Base-by-base conservation (phyloP, 2,329 filamentous ascomycete genomes). In the Cytospora piceae region DNA sequence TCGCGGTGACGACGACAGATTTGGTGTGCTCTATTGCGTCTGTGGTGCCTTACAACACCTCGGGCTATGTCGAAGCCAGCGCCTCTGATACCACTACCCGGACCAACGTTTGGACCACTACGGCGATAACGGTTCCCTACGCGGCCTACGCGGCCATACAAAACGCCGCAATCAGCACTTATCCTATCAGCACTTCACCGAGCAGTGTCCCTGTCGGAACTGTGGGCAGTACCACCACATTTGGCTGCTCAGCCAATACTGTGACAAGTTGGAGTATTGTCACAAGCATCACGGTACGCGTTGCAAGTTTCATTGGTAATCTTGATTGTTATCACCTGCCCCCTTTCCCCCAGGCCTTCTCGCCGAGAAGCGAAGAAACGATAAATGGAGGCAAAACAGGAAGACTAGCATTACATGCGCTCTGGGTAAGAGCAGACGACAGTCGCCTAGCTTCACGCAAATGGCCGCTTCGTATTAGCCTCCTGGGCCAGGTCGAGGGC, bases 231-330 rank as follows among this genome's bases (percentile, higher is more conserved):
- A 39, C 9, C 6, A 63, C 53, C 17, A 63, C 61, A 8, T 52
- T 63, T 39, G 53, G 61, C 24, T 63, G 61, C 37, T 31, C 51
- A 31, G 61, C 39, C 9, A 57, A 58, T 14, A 37, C 61, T 3
- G 61, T 63, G 31, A 63, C 61, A 3, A 63, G 61, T 37, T 63
- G 61, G 61, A 63, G 51, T 31, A 63, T 53, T 5, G 42, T 63
- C 31, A 63, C 61, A 57, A 57, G 37, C 42, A 63, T 53, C 34
- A 52, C 39, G 29, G 61, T 63, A 57, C 46, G 53, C 34, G 6
- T 31, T 12, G 57, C 46, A 6, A 29, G 14, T 53, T 29, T 53
- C 11, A 27, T 29, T 22, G 15, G 14, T 15, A 15, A 29, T 27
- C n/a, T 29, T 27, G 3, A 29, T 29, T 29, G 27, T 29, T 29